Evolutionary conservation across 768 basidiomycete genomes (phyloP).

Genomic region (Macrolepiota dolichaula): DNA sequence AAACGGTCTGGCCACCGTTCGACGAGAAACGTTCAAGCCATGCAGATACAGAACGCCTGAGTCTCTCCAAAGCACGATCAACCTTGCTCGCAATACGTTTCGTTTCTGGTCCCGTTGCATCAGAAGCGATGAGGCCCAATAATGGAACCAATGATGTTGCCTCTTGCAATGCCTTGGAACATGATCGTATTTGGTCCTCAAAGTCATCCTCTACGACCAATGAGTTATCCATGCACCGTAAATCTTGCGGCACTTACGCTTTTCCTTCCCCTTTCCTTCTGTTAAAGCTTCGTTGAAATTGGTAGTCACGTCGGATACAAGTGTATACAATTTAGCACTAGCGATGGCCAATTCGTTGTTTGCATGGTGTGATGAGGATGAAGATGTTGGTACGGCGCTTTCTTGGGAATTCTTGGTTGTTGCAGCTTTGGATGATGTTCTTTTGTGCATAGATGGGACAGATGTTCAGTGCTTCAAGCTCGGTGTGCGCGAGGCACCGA

Average conservation of each 20-base stretch:
- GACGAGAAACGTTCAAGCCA: conserved; percentile 35
- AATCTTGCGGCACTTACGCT: neutral
- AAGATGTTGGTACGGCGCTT: neutral
- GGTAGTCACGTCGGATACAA: neutral
- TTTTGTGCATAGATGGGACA: conserved; percentile 7
- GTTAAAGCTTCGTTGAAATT: neutral
- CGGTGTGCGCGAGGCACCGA: neutral
- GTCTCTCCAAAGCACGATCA: conserved; percentile 56
- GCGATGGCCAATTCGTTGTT: neutral
- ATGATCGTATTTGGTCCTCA: neutral
- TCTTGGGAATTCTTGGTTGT: neutral
- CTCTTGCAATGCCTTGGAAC: neutral
- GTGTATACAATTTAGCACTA: conserved; percentile 2
- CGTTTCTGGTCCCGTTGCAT: conserved; percentile 28
- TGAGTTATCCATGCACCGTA: neutral
- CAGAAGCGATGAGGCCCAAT: neutral
- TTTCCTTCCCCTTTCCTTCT: neutral
- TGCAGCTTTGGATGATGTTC: conserved; percentile 1
- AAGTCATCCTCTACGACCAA: neutral
- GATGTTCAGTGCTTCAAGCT: neutral
- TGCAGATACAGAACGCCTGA: conserved; percentile 48
- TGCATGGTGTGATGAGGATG: neutral
- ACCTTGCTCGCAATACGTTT: conserved; percentile 46
- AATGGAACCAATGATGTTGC: neutral
- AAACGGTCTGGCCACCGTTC: neutral